Conservation (phyloP, 2,329 filamentous ascomycete genomes). For the Diaporthe humulicola region DNA sequence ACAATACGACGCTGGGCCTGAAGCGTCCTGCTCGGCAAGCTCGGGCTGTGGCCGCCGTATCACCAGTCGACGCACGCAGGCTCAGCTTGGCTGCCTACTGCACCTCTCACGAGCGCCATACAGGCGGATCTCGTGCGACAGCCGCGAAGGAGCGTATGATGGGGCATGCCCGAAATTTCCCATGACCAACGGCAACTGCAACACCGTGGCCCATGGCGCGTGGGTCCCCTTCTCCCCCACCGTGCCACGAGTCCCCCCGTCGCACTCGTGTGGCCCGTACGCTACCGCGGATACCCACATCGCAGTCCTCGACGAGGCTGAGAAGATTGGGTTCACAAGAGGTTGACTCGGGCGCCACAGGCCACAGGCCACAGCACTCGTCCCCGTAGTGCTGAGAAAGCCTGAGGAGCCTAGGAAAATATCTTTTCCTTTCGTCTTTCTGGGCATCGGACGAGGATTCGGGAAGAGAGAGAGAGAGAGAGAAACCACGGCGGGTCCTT, state of each 20-base stretch:
- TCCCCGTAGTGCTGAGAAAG: neutral
- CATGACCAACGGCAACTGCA: slow-evolving; percentile 29
- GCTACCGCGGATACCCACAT: slow-evolving; percentile 16
- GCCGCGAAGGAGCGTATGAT: slow-evolving; percentile 15
- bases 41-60: slow-evolving; percentile 7
- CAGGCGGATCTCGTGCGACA: slow-evolving; percentile 6
- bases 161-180: slow-evolving; percentile 13
- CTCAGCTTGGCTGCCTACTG: slow-evolving; percentile 1
- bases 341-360: slow-evolving; percentile 22
- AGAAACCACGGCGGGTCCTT: neutral
- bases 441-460: neutral
- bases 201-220: slow-evolving; percentile 3
- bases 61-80: neutral
- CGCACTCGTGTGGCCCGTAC: neutral
- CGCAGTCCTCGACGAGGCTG: slow-evolving; percentile 26
- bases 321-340: slow-evolving; percentile 30
- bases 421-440: neutral
- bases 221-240: slow-evolving; percentile 1
- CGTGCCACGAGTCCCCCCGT: neutral
- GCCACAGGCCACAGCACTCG: neutral
- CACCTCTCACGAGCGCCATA: slow-evolving; percentile 9
- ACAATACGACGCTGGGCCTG: neutral
- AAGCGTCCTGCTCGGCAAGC: neutral
- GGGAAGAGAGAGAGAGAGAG: slow-evolving; percentile 6
- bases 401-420: neutral